Evolutionary conservation across 2,329 filamentous ascomycete species (phyloP), one percentile per base, ranked within the genome.

Genomic region (Sporothrix phasma): DNA sequence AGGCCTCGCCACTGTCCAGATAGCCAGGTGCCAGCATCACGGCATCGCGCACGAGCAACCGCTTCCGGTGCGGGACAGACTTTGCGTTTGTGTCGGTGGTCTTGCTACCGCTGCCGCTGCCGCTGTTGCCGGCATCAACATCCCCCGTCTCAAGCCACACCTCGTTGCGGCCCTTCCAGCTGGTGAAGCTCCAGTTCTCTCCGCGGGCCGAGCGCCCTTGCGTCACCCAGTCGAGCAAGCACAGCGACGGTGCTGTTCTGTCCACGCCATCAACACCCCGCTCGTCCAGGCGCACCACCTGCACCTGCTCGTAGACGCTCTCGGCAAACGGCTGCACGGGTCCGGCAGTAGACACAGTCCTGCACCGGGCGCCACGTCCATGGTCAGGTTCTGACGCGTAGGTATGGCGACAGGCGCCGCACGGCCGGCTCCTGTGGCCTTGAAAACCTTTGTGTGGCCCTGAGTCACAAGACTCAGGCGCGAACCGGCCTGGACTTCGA

Each of bases 401-500:
- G 60, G 46, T n/a, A 17, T 15, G 3, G 59, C 74, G 13, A 60
- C 60, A 2, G 49, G 64, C n/a, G 61, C 51, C 1, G 46, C 24
- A 2, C 61, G 51, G 19, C 64, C 64, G 19, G 37, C 46, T 41
- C 59, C 59, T 43, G 59, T 58, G 0, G 91, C 89, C 73, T 94
- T 96, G 82, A 96, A 97, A 70, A 99, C 86, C 77, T 97, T 99
- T 66, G 94, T 97, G 76, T 92, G 91, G 61, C 93, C 93, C 78
- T 87, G 85, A 0, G 85, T 88, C 66, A 84, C 83, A 41, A 87
- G 76, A 69, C 80, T 85, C 62, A 97, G 82, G 66, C 85, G 87
- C 4, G 90, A 87, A 2, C 78, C 76, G 2, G 80, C 69, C 11
- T 84, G 83, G 56, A 96, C 79, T 10, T 82, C 80, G 66, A 96